These are phyloP conservation scores for Parachlorella kessleri DNA, from an alignment of 139 green algal genomes.

Conservation along the genomic window DNA sequence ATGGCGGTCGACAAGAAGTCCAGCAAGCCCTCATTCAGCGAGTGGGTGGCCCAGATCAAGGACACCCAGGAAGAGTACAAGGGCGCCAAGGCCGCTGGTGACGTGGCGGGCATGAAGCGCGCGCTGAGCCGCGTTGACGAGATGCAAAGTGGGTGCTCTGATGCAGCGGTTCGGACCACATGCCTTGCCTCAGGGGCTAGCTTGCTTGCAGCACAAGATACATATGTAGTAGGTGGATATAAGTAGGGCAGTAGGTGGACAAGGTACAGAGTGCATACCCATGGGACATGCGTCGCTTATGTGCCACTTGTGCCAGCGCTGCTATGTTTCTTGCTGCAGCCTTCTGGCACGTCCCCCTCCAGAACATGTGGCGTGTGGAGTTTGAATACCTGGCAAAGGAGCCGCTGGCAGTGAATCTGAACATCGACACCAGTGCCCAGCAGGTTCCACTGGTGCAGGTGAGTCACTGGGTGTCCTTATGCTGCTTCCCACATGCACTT, in stretches of 20 bases:
- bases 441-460: conserved; percentile 30
- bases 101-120: conserved; percentile 18
- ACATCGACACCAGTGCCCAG: conserved; percentile 19
- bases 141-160: no score
- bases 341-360: conserved; percentile 42
- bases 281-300: no score
- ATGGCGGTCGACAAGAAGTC: not conserved
- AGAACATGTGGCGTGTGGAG: conserved; percentile 29
- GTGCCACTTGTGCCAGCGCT: no score
- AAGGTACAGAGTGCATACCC: no score
- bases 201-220: no score
- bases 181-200: no score
- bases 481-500: no score
- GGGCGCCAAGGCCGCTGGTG: conserved; percentile 15
- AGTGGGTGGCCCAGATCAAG: conserved; percentile 19
- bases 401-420: conserved; percentile 34
- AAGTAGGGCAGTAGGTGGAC: no score
- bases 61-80: conserved; percentile 48
- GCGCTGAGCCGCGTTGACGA: conserved; percentile 44
- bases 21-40: not conserved
- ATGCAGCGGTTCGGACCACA: no score
- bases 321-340: no score
- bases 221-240: no score
- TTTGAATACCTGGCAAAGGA: conserved; percentile 43
- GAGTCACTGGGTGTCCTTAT: no score